Evolutionary conservation across 768 basidiomycete genomes (phyloP).

Genomic region (Leccinum broughii): DNA sequence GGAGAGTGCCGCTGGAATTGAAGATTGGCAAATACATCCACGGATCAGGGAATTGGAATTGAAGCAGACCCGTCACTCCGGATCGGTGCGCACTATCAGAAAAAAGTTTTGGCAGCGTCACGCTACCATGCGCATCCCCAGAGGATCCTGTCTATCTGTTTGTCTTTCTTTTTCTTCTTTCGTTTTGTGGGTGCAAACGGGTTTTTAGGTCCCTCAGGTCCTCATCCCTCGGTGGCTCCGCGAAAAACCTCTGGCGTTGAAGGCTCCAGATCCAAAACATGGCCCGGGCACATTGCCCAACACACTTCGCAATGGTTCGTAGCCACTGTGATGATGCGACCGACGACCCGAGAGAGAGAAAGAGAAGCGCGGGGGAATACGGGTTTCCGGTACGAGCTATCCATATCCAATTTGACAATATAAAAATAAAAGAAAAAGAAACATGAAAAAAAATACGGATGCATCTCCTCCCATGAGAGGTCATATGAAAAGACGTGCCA

Average conservation of each 20-base stretch:
- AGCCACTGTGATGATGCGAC: not conserved
- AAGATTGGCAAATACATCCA: constrained; percentile 15
- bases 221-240: constrained; percentile 8
- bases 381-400: constrained; percentile 15
- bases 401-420: constrained; percentile 21
- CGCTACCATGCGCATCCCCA: constrained; percentile 6
- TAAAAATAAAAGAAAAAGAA: constrained; percentile 3
- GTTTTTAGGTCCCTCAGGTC: constrained; percentile 3
- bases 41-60: constrained; percentile 22
- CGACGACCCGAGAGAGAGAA: not conserved
- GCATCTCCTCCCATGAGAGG: constrained; percentile 17
- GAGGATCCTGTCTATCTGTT: not conserved
- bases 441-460: constrained; percentile 10
- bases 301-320: constrained; percentile 1
- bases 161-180: not conserved
- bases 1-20: constrained; percentile 19
- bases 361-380: not conserved
- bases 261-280: constrained; percentile 12
- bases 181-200: not conserved
- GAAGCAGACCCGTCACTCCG: constrained; percentile 5
- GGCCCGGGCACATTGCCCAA: constrained; percentile 13
- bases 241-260: constrained; percentile 15
- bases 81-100: constrained; percentile 12
- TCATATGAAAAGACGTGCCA: constrained; percentile 17
- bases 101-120: constrained; percentile 2